These are phyloP conservation scores for Colletotrichum aenigma DNA, from an alignment of 2,329 filamentous ascomycete genomes.

Conservation along the genomic window DNA sequence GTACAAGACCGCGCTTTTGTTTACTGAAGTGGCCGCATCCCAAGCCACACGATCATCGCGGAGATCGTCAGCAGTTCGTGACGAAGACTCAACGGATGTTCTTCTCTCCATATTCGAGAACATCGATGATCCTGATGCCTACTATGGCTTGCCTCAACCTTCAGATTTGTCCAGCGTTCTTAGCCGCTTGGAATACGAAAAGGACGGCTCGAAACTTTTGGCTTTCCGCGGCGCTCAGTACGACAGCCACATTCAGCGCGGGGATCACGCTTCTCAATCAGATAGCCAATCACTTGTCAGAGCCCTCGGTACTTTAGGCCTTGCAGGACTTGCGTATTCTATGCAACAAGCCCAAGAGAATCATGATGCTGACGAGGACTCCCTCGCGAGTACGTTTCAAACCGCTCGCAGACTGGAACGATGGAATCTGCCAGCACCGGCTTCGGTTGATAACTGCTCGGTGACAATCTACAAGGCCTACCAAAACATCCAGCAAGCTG, in stretches of 20 bases:
- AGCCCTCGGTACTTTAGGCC: conserved; percentile 79
- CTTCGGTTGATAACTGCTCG: conserved; percentile 63
- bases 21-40: conserved; percentile 75
- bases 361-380: conserved; percentile 59
- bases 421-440: conserved; percentile 86
- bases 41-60: conserved; percentile 63
- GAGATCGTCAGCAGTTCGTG: conserved; percentile 65
- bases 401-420: conserved; percentile 84
- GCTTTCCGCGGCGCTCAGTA: conserved; percentile 91
- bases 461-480: conserved; percentile 81
- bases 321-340: conserved; percentile 85
- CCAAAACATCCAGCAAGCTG: conserved; percentile 75
- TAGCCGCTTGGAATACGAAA: conserved; percentile 85
- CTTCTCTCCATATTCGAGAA: conserved; percentile 86
- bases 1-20: conserved; percentile 84
- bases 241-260: conserved; percentile 77
- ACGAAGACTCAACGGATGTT: conserved; percentile 66
- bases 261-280: conserved; percentile 55
- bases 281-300: conserved; percentile 76
- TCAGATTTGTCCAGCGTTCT: conserved; percentile 80
- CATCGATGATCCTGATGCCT: conserved; percentile 94
- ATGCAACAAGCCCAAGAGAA: conserved; percentile 72
- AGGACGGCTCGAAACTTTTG: conserved; percentile 83
- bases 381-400: conserved; percentile 75
- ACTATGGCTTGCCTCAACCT: conserved; percentile 86